phyloP scores from a whole-genome alignment of 371 early-diverging fungal species.

The Capniomyces stellatus region DNA sequence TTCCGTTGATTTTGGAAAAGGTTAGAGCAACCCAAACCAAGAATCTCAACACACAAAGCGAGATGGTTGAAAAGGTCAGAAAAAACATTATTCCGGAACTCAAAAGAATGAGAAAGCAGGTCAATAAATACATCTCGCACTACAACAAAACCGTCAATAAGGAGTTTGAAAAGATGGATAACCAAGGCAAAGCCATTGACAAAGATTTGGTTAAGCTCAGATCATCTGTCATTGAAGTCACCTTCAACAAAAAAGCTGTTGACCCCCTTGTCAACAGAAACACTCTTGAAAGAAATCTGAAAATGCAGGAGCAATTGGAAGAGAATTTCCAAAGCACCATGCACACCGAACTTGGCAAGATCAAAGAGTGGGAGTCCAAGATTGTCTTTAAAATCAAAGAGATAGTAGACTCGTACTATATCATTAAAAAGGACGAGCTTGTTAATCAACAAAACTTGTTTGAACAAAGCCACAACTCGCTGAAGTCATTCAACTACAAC shows the following conservation, averaged over 20 bases:
- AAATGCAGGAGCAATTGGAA: background rate
- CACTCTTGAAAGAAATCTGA: background rate
- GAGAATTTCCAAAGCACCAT: background rate
- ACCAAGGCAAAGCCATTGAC: background rate
- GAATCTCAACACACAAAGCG: background rate
- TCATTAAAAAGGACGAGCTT: background rate
- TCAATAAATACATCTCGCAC: background rate
- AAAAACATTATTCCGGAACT: background rate
- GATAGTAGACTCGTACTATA: background rate
- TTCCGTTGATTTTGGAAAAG: background rate
- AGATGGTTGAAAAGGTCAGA: background rate
- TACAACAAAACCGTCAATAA: background rate
- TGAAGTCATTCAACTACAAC: background rate
- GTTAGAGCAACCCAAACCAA: background rate
- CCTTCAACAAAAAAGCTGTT: background rate
- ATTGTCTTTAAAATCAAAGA: background rate
- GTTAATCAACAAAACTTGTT: background rate
- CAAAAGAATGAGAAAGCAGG: background rate
- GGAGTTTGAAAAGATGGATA: background rate
- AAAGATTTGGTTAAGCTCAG: background rate
- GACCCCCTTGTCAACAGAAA: background rate
- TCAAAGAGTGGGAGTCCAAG: conserved; percentile 1
- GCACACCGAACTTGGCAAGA: background rate
- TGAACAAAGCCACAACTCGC: background rate
- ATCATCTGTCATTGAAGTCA: background rate